Evolutionary conservation across 257 asterid genomes (phyloP).

Genomic region (Capsicum chinense): DNA sequence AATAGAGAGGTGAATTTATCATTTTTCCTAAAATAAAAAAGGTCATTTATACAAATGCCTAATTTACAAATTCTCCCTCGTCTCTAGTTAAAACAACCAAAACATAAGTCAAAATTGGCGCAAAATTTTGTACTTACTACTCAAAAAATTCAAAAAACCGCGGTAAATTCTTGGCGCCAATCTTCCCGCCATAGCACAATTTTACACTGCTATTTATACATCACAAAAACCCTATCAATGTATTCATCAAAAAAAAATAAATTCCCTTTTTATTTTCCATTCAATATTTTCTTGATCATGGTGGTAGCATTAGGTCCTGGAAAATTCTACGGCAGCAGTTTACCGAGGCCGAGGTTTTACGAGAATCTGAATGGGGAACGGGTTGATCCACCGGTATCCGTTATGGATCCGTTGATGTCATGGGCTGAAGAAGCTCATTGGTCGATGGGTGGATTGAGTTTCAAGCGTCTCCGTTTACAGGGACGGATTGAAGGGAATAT

Average conservation of each 20-base stretch:
- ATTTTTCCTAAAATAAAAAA: too few relatives aligned
- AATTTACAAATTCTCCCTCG: too few relatives aligned
- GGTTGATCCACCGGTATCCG: slow-evolving; percentile 78
- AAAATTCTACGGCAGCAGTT: slow-evolving; percentile 89
- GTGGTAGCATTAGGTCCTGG: slow-evolving; percentile 81
- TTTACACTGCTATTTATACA: not conserved
- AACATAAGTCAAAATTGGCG: too few relatives aligned
- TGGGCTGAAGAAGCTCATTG: slow-evolving; percentile 97
- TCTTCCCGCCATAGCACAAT: not conserved
- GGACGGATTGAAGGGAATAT: slow-evolving; percentile 91
- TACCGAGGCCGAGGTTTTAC: slow-evolving; percentile 83
- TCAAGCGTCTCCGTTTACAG: slow-evolving; percentile 84
- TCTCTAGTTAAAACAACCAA: too few relatives aligned
- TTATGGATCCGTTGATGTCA: slow-evolving; percentile 64
- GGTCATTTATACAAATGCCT: too few relatives aligned
- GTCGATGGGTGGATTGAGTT: slow-evolving; percentile 92
- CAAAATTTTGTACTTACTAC: too few relatives aligned
- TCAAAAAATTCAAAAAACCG: not conserved
- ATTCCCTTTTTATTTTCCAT: too few relatives aligned
- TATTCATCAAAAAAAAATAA: too few relatives aligned
- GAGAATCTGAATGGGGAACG: slow-evolving; percentile 62
- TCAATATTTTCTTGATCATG: slow-evolving; percentile 41
- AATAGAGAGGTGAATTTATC: too few relatives aligned
- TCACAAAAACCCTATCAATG: not conserved
- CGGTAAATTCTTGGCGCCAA: not conserved